Evolutionary conservation across 2,329 filamentous ascomycete species (phyloP).

Genomic region (Biscogniauxia mediterranea): DNA sequence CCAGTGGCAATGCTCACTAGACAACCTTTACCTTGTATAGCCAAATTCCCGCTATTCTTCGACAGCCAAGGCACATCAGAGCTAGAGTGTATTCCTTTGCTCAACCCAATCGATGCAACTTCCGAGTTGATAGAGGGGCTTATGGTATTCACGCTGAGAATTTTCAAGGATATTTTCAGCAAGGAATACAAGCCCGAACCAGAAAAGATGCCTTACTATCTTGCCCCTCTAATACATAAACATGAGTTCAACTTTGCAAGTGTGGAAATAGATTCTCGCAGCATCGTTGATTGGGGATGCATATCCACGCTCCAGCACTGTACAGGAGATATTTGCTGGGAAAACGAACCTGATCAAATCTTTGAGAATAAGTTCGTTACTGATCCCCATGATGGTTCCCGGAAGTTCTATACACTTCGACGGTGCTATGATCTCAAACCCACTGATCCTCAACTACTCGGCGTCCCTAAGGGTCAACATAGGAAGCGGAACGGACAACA

Average conservation of each 20-base stretch:
- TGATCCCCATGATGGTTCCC: constrained; percentile 61
- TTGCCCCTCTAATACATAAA: constrained; percentile 56
- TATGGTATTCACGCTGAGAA: constrained; percentile 68
- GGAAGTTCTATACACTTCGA: constrained; percentile 56
- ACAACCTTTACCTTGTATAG: constrained; percentile 59
- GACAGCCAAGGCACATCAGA: constrained; percentile 59
- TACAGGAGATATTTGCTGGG: constrained; percentile 37
- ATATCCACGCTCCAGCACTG: constrained; percentile 40
- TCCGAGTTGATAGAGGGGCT: constrained; percentile 51
- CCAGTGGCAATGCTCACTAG: constrained; percentile 73
- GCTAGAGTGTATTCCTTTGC: constrained; percentile 50
- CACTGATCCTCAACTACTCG: constrained; percentile 61
- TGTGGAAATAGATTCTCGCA: constrained; percentile 16
- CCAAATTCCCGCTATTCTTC: constrained; percentile 70
- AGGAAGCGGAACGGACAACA: constrained; percentile 39
- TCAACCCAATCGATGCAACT: constrained; percentile 42
- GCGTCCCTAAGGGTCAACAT: constrained; percentile 46
- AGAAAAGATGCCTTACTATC: constrained; percentile 75
- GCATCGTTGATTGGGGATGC: constrained; percentile 61
- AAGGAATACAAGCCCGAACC: constrained; percentile 70
- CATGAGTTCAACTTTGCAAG: constrained; percentile 30
- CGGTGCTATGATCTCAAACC: constrained; percentile 60
- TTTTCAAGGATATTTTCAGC: constrained; percentile 86
- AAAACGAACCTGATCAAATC: constrained; percentile 46
- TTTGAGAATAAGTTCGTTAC: constrained; percentile 53